These are phyloP conservation scores for Sclerotinia subarctica DNA, from an alignment of 2,329 filamentous ascomycete genomes.

Conservation along the genomic window DNA sequence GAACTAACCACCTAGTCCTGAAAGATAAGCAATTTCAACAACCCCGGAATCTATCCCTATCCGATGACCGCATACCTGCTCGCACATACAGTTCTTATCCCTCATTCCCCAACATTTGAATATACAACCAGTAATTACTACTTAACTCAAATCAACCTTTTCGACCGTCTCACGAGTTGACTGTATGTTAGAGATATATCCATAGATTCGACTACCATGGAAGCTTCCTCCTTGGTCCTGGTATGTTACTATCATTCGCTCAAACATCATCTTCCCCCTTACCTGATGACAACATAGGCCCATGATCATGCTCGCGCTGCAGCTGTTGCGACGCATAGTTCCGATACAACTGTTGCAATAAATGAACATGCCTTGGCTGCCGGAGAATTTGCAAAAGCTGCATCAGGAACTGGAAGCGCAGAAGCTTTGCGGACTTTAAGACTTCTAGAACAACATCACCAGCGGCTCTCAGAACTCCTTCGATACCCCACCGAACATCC, in stretches of 20 bases:
- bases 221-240: conserved; percentile 64
- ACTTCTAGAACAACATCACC: conserved; percentile 85
- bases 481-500: conserved; percentile 54
- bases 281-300: conserved; percentile 52
- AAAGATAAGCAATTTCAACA: background rate
- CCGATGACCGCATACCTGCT: background rate
- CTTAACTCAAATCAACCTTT: background rate
- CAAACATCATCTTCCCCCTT: conserved; percentile 25
- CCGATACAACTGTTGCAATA: conserved; percentile 76
- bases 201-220: conserved; percentile 49
- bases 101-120: background rate
- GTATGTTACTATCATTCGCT: conserved; percentile 42
- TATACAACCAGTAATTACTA: background rate
- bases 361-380: conserved; percentile 87
- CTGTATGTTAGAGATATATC: background rate
- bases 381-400: conserved; percentile 80
- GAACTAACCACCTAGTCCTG: background rate
- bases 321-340: conserved; percentile 63
- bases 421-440: conserved; percentile 80
- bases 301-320: conserved; percentile 88
- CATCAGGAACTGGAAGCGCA: conserved; percentile 62
- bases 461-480: conserved; percentile 76
- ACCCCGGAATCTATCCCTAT: conserved; percentile 6
- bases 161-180: too few relatives aligned
- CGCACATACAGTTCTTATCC: background rate